phyloP scores from a whole-genome alignment of 495 filamentous ascomycete species.

The Talaromyces wortmannii region DNA sequence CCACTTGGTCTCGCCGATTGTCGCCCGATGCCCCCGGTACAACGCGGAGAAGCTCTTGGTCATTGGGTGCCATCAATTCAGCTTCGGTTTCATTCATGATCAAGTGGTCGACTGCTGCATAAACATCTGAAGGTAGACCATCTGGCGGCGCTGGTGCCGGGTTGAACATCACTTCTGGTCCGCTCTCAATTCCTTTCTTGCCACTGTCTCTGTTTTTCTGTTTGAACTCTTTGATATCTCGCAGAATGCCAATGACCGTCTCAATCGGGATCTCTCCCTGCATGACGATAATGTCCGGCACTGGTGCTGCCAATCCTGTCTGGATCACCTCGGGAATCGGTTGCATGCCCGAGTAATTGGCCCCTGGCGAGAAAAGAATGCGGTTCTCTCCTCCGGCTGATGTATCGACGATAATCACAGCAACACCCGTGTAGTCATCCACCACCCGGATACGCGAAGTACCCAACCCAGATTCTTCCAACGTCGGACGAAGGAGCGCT shows the following conservation, averaged over 20 bases:
- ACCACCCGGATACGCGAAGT: conserved; percentile 41
- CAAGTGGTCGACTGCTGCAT: conserved; percentile 63
- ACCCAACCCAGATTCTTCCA: conserved; percentile 57
- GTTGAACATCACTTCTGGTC: conserved; percentile 65
- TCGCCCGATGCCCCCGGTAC: conserved; percentile 34
- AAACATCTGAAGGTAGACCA: conserved; percentile 59
- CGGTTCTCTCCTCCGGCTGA: conserved; percentile 74
- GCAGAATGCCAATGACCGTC: conserved; percentile 62
- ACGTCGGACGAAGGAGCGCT: conserved; percentile 30
- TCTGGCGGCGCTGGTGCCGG: conserved; percentile 69
- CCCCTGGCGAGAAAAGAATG: conserved; percentile 74
- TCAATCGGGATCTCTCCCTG: conserved; percentile 80
- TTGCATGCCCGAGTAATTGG: conserved; percentile 57
- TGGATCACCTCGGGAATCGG: conserved; percentile 34
- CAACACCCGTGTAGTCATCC: conserved; percentile 65
- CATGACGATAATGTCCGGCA: conserved; percentile 67
- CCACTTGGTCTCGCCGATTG: conserved; percentile 45
- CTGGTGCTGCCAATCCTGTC: conserved; percentile 22
- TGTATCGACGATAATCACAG: conserved; percentile 79
- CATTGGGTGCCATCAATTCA: conserved; percentile 52
- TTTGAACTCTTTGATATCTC: conserved; percentile 23
- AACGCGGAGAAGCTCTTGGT: conserved; percentile 19
- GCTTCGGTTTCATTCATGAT: conserved; percentile 93
- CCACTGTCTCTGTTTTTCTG: conserved; percentile 38
- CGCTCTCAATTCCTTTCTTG: conserved; percentile 34